These are phyloP conservation scores for Saitozyma podzolica DNA, from an alignment of 768 basidiomycete species.

Conservation along the genomic window DNA sequence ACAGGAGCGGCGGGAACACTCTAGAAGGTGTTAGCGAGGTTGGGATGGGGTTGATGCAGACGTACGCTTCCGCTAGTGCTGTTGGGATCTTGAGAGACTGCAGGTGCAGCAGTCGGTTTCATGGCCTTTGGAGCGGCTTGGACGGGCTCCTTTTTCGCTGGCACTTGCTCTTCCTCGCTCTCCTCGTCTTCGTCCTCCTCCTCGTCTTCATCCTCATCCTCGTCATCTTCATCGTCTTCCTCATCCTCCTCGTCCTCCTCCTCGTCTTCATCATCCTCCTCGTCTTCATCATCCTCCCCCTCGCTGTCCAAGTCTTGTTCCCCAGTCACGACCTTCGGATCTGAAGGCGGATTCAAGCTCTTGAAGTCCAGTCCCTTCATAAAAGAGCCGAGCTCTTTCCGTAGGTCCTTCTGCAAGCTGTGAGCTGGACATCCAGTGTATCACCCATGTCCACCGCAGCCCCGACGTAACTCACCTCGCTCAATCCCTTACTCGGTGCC, in stretches of 20 bases:
- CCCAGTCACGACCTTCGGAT: constrained; percentile 9
- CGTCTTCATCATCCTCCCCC: constrained; percentile 49
- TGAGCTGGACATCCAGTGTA: not conserved
- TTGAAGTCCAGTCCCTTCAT: constrained; percentile 50
- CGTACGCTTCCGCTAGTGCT: not conserved
- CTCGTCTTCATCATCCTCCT: constrained; percentile 51
- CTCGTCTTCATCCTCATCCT: too few relatives aligned
- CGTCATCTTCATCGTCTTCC: constrained; percentile 25
- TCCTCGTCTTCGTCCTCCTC: too few relatives aligned
- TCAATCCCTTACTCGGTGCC: constrained; percentile 16
- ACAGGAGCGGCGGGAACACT: constrained; percentile 25
- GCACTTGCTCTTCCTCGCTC: too few relatives aligned
- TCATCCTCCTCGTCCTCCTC: constrained; percentile 34
- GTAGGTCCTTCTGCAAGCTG: constrained; percentile 36
- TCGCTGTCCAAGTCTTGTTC: constrained; percentile 25
- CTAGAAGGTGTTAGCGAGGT: constrained; percentile 3
- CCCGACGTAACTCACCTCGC: constrained; percentile 22
- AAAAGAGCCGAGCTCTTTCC: constrained; percentile 45
- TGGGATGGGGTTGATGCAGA: not conserved
- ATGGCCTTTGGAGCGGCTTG: not conserved
- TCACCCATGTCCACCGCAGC: not conserved
- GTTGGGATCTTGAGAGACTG: not conserved
- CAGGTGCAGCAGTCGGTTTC: not conserved
- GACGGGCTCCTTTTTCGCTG: not conserved
- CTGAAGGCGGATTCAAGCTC: constrained; percentile 7